Evolutionary conservation across 2,329 filamentous ascomycete genomes (phyloP).

Genomic region (Colletotrichum lupini): DNA sequence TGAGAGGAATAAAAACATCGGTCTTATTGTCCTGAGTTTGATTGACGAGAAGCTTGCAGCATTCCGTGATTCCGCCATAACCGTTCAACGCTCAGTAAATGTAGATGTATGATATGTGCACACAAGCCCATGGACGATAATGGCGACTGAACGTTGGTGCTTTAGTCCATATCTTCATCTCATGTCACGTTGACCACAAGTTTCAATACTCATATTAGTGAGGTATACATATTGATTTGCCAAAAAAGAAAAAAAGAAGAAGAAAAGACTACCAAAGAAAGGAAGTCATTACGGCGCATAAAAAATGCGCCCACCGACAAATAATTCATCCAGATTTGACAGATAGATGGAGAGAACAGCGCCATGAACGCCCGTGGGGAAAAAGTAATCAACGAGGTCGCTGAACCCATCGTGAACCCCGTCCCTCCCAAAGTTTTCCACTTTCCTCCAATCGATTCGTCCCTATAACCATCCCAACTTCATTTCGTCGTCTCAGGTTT

Average conservation of each 20-base stretch:
- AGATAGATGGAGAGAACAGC: neutral
- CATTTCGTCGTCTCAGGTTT: neutral
- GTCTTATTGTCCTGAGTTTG: neutral
- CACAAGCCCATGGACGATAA: too few relatives aligned
- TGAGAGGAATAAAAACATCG: conserved; percentile 17
- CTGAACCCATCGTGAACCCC: conserved; percentile 20
- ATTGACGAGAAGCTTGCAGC: neutral
- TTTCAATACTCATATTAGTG: neutral
- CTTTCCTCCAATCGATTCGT: conserved; percentile 2
- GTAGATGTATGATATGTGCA: too few relatives aligned
- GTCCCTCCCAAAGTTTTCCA: neutral
- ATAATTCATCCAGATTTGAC: neutral
- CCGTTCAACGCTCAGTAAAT: too few relatives aligned
- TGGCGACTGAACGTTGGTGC: neutral
- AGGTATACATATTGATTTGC: neutral
- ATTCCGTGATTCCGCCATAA: neutral
- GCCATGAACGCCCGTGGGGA: conserved; percentile 21
- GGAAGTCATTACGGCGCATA: neutral
- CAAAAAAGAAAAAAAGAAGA: too few relatives aligned
- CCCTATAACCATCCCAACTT: conserved; percentile 18
- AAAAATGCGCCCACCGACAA: neutral
- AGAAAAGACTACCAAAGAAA: neutral
- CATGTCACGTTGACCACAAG: neutral
- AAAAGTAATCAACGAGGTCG: neutral
- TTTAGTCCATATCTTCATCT: neutral